phyloP scores from a whole-genome alignment of 306 rosid genomes.

The Dalbergia cochinchinensis region DNA sequence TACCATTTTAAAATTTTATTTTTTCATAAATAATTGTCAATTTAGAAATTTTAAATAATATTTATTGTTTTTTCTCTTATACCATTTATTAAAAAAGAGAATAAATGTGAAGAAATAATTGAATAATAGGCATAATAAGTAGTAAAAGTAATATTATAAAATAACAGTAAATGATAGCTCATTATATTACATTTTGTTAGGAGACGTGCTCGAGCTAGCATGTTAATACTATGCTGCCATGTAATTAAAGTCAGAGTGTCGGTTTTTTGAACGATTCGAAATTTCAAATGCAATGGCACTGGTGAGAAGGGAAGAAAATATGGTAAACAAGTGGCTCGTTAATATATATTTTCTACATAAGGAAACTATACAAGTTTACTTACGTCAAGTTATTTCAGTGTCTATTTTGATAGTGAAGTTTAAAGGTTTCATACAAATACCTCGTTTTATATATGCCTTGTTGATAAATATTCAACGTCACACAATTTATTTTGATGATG shows the following conservation, averaged over 20 bases:
- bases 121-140: no score
- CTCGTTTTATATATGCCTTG: neutral
- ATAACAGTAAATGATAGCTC: neutral
- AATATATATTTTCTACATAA: neutral
- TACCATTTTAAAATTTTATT: no score
- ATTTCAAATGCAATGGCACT: neutral
- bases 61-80: no score
- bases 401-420: neutral
- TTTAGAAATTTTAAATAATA: no score
- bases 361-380: neutral
- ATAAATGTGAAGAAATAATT: no score
- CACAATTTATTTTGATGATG: neutral
- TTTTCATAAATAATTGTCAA: no score
- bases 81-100: no score
- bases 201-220: constrained; percentile 8
- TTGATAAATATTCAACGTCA: neutral
- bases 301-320: neutral
- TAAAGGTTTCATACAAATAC: neutral
- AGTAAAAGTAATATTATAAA: no score
- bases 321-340: neutral
- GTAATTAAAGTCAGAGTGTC: constrained; percentile 8
- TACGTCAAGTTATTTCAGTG: neutral
- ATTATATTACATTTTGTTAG: neutral
- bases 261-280: neutral
- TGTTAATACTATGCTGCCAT: neutral